Evolutionary conservation across 2,329 filamentous ascomycete species (phyloP).

Genomic region (Chrysoporthe deuterocubensis): DNA sequence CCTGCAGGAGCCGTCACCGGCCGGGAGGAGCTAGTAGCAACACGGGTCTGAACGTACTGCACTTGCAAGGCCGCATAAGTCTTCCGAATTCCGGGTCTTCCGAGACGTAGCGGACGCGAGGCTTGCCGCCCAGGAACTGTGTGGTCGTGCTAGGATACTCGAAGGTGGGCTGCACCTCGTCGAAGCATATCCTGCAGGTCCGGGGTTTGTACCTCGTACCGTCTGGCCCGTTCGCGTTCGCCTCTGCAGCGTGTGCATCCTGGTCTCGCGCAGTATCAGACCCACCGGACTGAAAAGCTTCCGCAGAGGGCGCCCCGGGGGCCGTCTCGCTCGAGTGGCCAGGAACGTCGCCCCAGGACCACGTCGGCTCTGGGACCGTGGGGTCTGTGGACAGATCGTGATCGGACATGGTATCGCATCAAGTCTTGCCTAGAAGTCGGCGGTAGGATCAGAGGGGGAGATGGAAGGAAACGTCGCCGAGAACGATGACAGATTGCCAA

Average conservation of each 20-base stretch:
- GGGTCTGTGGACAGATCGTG: background rate
- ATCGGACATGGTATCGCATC: background rate
- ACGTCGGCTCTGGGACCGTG: constrained; percentile 17
- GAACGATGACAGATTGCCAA: background rate
- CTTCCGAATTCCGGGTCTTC: constrained; percentile 75
- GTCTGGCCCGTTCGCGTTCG: constrained; percentile 24
- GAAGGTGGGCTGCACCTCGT: constrained; percentile 60
- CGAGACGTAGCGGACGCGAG: constrained; percentile 65
- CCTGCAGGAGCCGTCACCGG: background rate
- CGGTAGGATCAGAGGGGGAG: background rate
- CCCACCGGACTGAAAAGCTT: constrained; percentile 4
- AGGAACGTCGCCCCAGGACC: constrained; percentile 20
- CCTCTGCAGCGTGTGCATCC: constrained; percentile 21
- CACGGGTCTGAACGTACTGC: constrained; percentile 49
- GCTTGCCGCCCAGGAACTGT: constrained; percentile 38
- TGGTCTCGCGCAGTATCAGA: constrained; percentile 19
- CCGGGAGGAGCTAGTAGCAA: background rate
- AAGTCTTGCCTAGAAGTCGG: background rate
- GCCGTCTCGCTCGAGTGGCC: background rate
- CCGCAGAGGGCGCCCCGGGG: constrained; percentile 4
- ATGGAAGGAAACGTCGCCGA: background rate
- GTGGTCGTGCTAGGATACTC: constrained; percentile 41
- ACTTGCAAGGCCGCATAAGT: constrained; percentile 87
- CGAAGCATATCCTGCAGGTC: constrained; percentile 88
- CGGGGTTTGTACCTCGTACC: constrained; percentile 65